Evolutionary conservation across 148 eudicot genomes (phyloP).

Genomic region (Rhododendron vialii): DNA sequence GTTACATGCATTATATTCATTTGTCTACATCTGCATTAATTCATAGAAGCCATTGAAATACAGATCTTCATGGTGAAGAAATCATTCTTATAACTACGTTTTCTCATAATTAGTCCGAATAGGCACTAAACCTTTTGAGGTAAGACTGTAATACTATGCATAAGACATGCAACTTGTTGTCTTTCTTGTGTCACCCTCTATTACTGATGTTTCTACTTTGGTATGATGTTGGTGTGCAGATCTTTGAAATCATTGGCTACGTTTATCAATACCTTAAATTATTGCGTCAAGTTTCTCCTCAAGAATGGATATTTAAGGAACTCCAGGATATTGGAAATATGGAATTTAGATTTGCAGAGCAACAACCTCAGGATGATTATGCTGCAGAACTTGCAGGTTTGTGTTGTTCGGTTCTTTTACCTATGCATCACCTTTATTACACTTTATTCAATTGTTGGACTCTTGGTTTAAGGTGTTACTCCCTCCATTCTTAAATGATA

Average conservation of each 20-base stretch:
- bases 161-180: no score
- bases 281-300: constrained; percentile 67
- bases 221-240: constrained; percentile 34
- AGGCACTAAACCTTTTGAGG: background rate
- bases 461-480: background rate
- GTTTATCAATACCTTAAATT: constrained; percentile 85
- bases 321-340: constrained; percentile 89
- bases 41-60: background rate
- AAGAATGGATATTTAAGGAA: constrained; percentile 95
- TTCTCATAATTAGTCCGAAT: background rate
- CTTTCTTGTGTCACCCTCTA: constrained; percentile 1
- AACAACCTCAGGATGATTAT: constrained; percentile 97
- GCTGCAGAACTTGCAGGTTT: constrained; percentile 95
- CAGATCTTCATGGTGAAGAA: background rate
- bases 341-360: constrained; percentile 95
- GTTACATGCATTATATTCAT: background rate
- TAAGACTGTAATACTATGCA: background rate
- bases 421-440: constrained; percentile 1
- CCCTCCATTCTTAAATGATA: no score
- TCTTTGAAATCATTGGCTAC: constrained; percentile 76
- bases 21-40: background rate
- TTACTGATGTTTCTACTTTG: constrained; percentile 6
- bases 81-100: background rate
- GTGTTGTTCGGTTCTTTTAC: background rate
- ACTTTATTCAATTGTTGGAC: background rate